phyloP scores from a whole-genome alignment of 2,329 filamentous ascomycete genomes.

The Colletotrichum lentis region DNA sequence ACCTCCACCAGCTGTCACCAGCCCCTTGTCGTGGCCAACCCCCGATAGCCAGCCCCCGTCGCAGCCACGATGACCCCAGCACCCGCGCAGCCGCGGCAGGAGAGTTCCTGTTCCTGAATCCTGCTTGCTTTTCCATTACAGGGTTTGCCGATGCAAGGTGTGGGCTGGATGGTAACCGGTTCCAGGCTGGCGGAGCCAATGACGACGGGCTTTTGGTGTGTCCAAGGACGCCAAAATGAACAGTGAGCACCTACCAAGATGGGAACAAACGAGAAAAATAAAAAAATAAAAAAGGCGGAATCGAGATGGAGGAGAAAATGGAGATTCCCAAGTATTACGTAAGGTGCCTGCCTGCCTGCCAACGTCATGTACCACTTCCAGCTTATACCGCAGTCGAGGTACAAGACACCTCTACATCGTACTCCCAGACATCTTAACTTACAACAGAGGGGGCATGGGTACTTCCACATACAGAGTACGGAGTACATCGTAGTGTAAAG shows the following conservation, averaged over 20 bases:
- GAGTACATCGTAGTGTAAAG: no score
- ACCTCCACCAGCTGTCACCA: constrained; percentile 6
- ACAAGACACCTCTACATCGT: not conserved
- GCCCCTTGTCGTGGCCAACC: constrained; percentile 8
- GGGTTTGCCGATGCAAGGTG: constrained; percentile 21
- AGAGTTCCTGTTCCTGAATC: constrained; percentile 30
- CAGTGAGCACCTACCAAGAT: not conserved
- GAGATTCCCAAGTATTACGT: not conserved
- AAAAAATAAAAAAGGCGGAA: not conserved
- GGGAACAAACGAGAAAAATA: not conserved
- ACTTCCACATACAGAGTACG: not conserved
- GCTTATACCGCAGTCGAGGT: not conserved
- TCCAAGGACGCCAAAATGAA: constrained; percentile 14
- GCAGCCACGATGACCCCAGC: constrained; percentile 14
- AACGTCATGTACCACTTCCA: not conserved
- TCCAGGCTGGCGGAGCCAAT: constrained; percentile 34
- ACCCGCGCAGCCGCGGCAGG: constrained; percentile 7
- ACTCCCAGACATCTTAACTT: no score
- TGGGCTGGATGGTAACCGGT: constrained; percentile 11
- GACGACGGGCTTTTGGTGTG: constrained; percentile 12
- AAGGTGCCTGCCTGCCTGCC: not conserved
- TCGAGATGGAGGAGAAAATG: not conserved
- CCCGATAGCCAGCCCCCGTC: not conserved
- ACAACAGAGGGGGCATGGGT: no score
- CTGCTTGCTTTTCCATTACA: constrained; percentile 24